Percentiles rank a stretch among this genome's conserved stretches.
Conservation (phyloP, 495 filamentous ascomycete species). For the Viridothelium virens region DNA sequence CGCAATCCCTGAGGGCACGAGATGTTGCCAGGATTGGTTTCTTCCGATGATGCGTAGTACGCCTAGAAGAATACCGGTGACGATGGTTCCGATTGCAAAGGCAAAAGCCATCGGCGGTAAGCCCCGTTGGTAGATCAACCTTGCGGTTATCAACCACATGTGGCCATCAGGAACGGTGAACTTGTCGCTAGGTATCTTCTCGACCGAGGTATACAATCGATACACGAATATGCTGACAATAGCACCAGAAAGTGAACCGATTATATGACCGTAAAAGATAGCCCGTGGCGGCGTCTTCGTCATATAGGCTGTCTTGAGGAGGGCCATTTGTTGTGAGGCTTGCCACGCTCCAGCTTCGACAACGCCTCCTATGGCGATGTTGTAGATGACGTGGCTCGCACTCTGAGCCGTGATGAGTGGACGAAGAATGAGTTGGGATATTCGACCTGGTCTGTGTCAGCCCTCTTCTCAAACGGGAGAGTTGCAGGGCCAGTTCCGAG, state of each 20-base stretch:
- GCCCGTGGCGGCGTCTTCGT: neutral
- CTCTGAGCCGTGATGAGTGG: neutral
- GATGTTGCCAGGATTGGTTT: neutral
- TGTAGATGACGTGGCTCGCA: neutral
- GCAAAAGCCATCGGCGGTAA: neutral
- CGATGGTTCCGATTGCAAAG: neutral
- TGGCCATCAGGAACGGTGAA: slow-evolving; percentile 1
- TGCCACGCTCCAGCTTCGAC: slow-evolving; percentile 10
- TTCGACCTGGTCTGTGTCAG: neutral
- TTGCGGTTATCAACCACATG: neutral
- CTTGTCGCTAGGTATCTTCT: neutral
- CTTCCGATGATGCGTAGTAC: neutral
- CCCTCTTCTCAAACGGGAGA: neutral
- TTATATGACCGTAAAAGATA: slow-evolving; percentile 5
- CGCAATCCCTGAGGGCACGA: neutral
- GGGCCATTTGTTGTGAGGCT: neutral
- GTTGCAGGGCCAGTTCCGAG: neutral
- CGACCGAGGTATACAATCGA: neutral
- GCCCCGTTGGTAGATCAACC: neutral
- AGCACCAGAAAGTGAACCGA: neutral
- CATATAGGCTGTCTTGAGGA: slow-evolving; percentile 2
- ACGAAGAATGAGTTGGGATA: slow-evolving; percentile 2
- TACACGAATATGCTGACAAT: neutral
- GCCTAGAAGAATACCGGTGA: neutral
- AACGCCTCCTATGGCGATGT: slow-evolving; percentile 2